These are phyloP conservation scores for Puccinia polysora DNA, from an alignment of 1,284 basidiomycete genomes.

Conservation along the genomic window DNA sequence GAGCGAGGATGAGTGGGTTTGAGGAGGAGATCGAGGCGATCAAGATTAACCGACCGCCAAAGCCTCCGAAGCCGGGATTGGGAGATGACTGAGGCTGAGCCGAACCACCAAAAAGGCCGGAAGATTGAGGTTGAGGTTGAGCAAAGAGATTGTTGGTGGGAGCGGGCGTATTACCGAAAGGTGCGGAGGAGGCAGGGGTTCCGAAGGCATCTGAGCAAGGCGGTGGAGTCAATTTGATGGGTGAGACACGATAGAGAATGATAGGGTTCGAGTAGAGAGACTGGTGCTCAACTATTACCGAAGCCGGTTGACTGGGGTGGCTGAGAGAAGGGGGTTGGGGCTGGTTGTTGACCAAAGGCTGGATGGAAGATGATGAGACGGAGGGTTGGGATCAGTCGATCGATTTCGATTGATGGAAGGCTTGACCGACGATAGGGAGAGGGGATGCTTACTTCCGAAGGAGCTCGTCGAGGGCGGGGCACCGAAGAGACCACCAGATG, in stretches of 20 bases:
- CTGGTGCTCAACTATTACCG: slow-evolving; percentile 32
- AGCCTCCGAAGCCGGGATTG: slow-evolving; percentile 36
- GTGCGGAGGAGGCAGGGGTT: slow-evolving; percentile 11
- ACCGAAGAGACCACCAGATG: slow-evolving; percentile 30
- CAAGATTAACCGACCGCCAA: slow-evolving; percentile 20
- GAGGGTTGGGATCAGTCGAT: neutral
- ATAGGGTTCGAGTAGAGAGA: neutral
- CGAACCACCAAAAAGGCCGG: slow-evolving; percentile 34
- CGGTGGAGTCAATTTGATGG: neutral
- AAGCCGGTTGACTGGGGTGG: slow-evolving; percentile 37
- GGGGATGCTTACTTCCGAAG: slow-evolving; percentile 19
- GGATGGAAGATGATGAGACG: neutral
- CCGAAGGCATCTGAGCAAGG: slow-evolving; percentile 30
- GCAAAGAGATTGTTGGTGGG: slow-evolving; percentile 35
- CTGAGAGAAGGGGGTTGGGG: slow-evolving; percentile 18
- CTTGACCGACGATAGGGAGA: neutral
- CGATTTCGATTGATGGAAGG: neutral
- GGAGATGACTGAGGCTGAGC: slow-evolving; percentile 36
- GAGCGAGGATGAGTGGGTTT: neutral
- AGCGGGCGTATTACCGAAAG: slow-evolving; percentile 30
- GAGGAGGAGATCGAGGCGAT: neutral
- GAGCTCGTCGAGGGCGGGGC: neutral
- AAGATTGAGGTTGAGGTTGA: slow-evolving; percentile 37
- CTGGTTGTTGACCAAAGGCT: slow-evolving; percentile 36
- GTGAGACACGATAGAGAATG: neutral